A percentile compares a stretch with the other conserved stretches of the same genome.
Evolutionary conservation across 208 protist genomes (phyloP).

Genomic region (Trypanosoma brucei): DNA sequence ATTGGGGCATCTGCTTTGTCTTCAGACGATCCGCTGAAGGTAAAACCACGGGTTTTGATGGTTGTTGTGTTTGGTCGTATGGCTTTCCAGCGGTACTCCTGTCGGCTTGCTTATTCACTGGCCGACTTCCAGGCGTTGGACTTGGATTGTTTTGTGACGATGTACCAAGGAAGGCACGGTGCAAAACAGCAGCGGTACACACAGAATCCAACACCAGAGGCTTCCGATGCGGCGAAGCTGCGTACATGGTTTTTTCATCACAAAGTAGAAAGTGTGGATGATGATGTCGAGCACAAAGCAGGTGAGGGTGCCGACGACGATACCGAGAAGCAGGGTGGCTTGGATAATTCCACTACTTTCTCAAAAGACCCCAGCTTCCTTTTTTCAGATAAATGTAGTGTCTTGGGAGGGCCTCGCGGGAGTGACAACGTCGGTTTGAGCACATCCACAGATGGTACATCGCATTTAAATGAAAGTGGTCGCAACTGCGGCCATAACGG

Average conservation of each 20-base stretch:
- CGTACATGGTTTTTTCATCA: conserved; percentile 16
- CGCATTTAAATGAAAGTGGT: no score
- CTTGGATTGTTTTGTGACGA: conserved; percentile 47
- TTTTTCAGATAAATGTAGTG: conserved; percentile 12
- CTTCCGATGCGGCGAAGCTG: background rate
- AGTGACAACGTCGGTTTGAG: background rate
- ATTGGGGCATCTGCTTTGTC: background rate
- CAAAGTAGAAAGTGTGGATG: background rate
- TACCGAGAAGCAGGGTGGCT: background rate
- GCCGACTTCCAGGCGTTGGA: conserved; percentile 58
- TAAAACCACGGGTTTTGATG: conserved; percentile 23
- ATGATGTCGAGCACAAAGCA: conserved; percentile 2
- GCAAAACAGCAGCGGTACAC: conserved; percentile 19
- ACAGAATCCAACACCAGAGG: conserved; percentile 1
- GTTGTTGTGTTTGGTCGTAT: conserved; percentile 35
- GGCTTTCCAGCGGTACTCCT: conserved; percentile 40
- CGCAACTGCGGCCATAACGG: no score
- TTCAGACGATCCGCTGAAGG: conserved; percentile 2
- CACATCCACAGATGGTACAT: background rate
- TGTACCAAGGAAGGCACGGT: conserved; percentile 50
- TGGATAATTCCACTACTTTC: background rate
- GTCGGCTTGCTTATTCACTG: conserved; percentile 46
- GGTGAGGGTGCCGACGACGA: conserved; percentile 1
- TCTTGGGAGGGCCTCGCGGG: background rate
- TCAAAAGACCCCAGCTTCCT: conserved; percentile 20